These are phyloP conservation scores for Naganishia cerealis DNA, from an alignment of 1,284 basidiomycete species.

Conservation along the genomic window DNA sequence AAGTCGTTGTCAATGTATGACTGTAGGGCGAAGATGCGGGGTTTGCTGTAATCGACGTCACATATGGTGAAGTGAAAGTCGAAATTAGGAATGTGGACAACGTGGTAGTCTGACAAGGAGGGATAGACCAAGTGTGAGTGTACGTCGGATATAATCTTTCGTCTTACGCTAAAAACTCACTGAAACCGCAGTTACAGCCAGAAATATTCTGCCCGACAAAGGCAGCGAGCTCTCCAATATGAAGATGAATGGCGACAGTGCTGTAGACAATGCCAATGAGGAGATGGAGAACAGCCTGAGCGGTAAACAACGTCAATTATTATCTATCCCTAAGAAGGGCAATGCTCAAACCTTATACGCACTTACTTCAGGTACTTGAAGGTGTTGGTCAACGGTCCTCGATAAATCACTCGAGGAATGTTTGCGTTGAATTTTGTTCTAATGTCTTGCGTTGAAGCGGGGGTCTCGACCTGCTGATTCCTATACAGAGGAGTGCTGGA, in stretches of 20 bases:
- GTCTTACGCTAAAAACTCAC: constrained; percentile 64
- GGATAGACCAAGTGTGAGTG: background rate
- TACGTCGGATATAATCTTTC: background rate
- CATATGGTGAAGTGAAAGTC: constrained; percentile 56
- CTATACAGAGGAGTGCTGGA: background rate
- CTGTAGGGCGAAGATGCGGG: constrained; percentile 50
- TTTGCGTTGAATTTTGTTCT: constrained; percentile 13
- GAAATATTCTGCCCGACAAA: constrained; percentile 65
- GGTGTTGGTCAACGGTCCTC: constrained; percentile 33
- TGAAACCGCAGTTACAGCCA: constrained; percentile 67
- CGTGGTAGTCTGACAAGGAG: constrained; percentile 29
- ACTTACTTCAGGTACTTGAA: constrained; percentile 36
- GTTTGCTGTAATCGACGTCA: constrained; percentile 56
- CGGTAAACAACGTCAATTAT: background rate
- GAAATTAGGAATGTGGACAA: constrained; percentile 35
- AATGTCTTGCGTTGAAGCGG: background rate
- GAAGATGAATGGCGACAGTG: constrained; percentile 75
- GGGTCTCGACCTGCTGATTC: background rate
- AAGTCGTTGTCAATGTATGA: constrained; percentile 64
- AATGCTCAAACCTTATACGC: background rate
- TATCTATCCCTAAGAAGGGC: background rate
- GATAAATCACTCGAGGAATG: constrained; percentile 30
- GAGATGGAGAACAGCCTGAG: constrained; percentile 80
- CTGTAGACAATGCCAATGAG: constrained; percentile 69
- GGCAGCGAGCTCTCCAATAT: constrained; percentile 74